Conservation (phyloP, 768 basidiomycete species). For the Chalciporus chontae region DNA sequence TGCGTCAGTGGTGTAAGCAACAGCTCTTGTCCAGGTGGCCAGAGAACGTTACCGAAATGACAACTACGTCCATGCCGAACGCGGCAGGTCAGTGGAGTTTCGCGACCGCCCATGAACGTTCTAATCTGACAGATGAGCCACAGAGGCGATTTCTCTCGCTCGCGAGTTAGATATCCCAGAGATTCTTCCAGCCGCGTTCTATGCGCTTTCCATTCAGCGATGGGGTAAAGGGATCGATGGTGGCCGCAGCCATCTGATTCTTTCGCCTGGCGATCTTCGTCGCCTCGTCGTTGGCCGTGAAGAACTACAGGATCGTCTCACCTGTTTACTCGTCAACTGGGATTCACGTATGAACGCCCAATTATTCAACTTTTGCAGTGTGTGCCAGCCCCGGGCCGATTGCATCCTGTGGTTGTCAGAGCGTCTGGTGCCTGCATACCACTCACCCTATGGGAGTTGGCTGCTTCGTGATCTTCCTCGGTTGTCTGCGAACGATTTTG, state of each 20-base stretch:
- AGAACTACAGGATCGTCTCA: conserved; percentile 23
- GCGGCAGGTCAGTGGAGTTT: conserved; percentile 27
- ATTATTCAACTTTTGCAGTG: not conserved
- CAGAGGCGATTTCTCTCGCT: conserved; percentile 35
- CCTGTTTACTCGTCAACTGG: conserved; percentile 13
- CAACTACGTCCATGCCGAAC: conserved; percentile 24
- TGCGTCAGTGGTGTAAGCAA: conserved; percentile 25
- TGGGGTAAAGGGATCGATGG: conserved; percentile 27
- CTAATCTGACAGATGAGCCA: not conserved
- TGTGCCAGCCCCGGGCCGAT: conserved; percentile 10
- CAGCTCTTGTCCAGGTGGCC: conserved; percentile 32
- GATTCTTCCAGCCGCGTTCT: conserved; percentile 39
- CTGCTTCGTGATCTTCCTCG: conserved; percentile 20
- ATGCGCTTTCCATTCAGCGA: conserved; percentile 34
- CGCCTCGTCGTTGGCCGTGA: conserved; percentile 32
- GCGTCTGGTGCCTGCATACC: conserved; percentile 5
- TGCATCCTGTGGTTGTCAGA: conserved; percentile 8
- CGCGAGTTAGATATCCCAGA: conserved; percentile 33
- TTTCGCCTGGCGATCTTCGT: conserved; percentile 28
- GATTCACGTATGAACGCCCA: not conserved
- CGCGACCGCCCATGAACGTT: not conserved
- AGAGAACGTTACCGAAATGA: conserved; percentile 24
- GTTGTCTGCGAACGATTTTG: conserved; percentile 1
- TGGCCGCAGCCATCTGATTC: conserved; percentile 27
- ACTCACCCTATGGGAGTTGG: conserved; percentile 17